Evolutionary conservation across 768 basidiomycete species (phyloP).

Genomic region (Leccinum variicolor): DNA sequence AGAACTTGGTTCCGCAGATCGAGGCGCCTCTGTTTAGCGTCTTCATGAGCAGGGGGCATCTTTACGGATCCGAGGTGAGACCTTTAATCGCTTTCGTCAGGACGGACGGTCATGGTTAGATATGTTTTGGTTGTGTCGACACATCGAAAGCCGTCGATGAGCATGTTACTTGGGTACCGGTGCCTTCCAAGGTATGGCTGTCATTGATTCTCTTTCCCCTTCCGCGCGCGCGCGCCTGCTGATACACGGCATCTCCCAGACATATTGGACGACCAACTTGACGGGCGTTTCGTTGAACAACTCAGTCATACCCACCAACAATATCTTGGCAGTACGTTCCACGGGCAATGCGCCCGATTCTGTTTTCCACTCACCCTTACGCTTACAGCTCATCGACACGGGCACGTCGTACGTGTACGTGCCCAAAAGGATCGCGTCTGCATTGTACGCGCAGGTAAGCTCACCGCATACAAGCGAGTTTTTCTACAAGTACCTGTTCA

Average conservation of each 20-base stretch:
- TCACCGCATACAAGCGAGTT: background rate
- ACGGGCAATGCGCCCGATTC: background rate
- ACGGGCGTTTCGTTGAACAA: constrained; percentile 39
- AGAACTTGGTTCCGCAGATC: constrained; percentile 51
- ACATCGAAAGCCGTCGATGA: constrained; percentile 26
- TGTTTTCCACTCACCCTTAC: background rate
- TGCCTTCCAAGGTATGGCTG: constrained; percentile 33
- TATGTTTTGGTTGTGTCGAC: constrained; percentile 34
- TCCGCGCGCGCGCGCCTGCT: background rate
- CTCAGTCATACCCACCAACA: constrained; percentile 5
- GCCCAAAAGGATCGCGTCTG: constrained; percentile 38
- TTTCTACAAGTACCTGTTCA: too few relatives aligned
- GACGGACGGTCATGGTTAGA: background rate
- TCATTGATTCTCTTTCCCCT: background rate
- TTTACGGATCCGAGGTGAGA: constrained; percentile 48
- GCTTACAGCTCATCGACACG: constrained; percentile 57
- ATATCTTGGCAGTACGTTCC: constrained; percentile 14
- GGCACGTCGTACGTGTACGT: constrained; percentile 66
- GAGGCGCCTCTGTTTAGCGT: constrained; percentile 53
- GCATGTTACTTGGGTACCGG: constrained; percentile 34
- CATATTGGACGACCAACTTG: constrained; percentile 60
- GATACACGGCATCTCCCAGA: constrained; percentile 31
- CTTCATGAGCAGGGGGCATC: constrained; percentile 44
- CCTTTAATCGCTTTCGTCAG: background rate
- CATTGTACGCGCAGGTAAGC: constrained; percentile 46